Evolutionary conservation across 768 basidiomycete genomes (phyloP), one percentile per base, ranked within the genome.

Genomic region (Trametes punicea): DNA sequence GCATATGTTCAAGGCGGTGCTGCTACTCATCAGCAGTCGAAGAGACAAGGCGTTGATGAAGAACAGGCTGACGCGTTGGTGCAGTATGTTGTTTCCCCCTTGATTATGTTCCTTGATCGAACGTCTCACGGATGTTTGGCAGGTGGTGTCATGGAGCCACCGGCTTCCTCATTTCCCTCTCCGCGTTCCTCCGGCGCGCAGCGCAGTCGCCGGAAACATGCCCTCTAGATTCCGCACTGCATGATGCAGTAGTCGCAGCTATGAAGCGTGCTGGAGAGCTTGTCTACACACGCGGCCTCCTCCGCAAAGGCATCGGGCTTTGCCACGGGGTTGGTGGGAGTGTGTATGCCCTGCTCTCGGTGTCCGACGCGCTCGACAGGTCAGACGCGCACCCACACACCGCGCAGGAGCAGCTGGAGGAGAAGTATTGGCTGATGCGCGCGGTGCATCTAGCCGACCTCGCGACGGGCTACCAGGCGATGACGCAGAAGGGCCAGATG

Each of bases 71-170:
- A 76, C 44, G 73, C 78, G 15, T 68, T 81, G 13, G 70, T 83
- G 1, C 81, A 83, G 80, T 82, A 64, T 23, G 78, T 64, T 2
- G 36, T 20, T 27, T 34, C 52, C 39, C n/a, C 27, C 20, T 38
- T 13, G 10, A 39, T 46, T 44, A 7, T 41, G 31, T 36, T 25
- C 31, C 8, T 7, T 8, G 30, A 15, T 18, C n/a, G 41, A 21
- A 7, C 26, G 27, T 27, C 51, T 21, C 31, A 25, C 20, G 45
- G 48, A 34, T 29, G 18, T 11, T 38, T 31, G 21, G 10, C 55
- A 81, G 82, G 56, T 83, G 81, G 83, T 83, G 82, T 54, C 83
- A 83, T 57, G 82, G 83, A 42, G 81, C 81, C 11, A 68, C 82
- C 0, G 81, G 78, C 2, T 70, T 80, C 26, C 51, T 82, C 9